Conservation (phyloP, 768 basidiomycete genomes). For the Tricholoma matsutake region DNA sequence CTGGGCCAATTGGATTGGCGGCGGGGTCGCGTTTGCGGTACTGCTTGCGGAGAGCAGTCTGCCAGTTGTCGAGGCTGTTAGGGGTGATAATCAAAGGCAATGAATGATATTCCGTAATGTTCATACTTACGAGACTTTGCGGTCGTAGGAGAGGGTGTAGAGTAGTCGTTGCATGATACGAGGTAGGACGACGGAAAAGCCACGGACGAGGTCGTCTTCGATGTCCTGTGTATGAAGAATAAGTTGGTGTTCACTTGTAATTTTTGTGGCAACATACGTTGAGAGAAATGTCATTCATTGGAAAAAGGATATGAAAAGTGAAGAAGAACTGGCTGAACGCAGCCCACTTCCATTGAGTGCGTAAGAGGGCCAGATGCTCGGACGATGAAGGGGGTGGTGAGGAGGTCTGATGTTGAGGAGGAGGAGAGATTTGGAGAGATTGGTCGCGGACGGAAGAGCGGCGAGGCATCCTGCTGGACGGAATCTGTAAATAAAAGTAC, state of each 20-base stretch:
- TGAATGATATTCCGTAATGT: background rate
- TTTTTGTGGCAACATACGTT: constrained; percentile 39
- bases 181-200: constrained; percentile 57
- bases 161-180: constrained; percentile 75
- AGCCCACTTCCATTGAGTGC: constrained; percentile 91
- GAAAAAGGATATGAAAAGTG: constrained; percentile 74
- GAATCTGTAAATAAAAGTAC: background rate
- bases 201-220: constrained; percentile 69
- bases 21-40: constrained; percentile 70
- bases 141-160: constrained; percentile 73
- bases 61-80: constrained; percentile 72
- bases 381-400: constrained; percentile 15
- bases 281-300: constrained; percentile 67
- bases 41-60: constrained; percentile 71
- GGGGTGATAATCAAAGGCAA: constrained; percentile 14
- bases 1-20: constrained; percentile 69
- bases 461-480: constrained; percentile 47
- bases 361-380: constrained; percentile 50
- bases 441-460: constrained; percentile 43
- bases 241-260: constrained; percentile 5
- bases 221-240: constrained; percentile 51
- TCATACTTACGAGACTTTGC: constrained; percentile 45
- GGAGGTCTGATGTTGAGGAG: constrained; percentile 23
- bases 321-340: constrained; percentile 88
- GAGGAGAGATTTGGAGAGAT: constrained; percentile 28